Conservation (phyloP, 139 green algal genomes). For the Chlamydomonas sp. region DNA sequence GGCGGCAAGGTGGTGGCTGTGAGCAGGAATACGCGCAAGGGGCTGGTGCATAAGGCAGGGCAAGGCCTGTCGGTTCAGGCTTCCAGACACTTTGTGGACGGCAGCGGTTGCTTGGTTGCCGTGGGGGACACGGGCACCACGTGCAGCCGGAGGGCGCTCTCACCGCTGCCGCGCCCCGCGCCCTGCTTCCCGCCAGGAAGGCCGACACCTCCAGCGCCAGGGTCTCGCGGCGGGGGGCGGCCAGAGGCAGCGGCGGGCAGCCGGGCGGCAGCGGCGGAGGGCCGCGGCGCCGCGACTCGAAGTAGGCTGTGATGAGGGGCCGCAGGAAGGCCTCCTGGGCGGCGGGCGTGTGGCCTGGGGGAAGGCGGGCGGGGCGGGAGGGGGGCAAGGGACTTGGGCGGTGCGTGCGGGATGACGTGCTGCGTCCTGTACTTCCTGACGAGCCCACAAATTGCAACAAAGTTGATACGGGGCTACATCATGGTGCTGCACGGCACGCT, state of each 20-base stretch:
- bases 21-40: not conserved
- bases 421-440: no score
- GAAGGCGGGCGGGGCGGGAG: not conserved
- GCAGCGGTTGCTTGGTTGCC: no score
- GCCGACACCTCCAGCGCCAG: slow-evolving; percentile 5
- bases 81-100: no score
- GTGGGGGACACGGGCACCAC: not conserved
- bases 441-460: no score
- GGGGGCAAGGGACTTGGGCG: not conserved
- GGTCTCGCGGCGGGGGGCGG: not conserved
- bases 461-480: no score
- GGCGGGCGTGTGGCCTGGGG: not conserved
- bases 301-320: slow-evolving; percentile 59
- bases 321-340: slow-evolving; percentile 61
- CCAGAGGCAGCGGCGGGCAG: slow-evolving; percentile 19
- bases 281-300: slow-evolving; percentile 36
- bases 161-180: not conserved
- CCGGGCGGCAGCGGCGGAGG: not conserved
- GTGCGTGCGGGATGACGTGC: no score
- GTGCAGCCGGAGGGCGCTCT: not conserved
- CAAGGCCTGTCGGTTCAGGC: no score
- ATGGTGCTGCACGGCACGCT: no score
- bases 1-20: not conserved
- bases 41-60: no score
- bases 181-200: not conserved